Conservation (phyloP, 352 stramenopile genomes). For the Blastocystis sp. region DNA sequence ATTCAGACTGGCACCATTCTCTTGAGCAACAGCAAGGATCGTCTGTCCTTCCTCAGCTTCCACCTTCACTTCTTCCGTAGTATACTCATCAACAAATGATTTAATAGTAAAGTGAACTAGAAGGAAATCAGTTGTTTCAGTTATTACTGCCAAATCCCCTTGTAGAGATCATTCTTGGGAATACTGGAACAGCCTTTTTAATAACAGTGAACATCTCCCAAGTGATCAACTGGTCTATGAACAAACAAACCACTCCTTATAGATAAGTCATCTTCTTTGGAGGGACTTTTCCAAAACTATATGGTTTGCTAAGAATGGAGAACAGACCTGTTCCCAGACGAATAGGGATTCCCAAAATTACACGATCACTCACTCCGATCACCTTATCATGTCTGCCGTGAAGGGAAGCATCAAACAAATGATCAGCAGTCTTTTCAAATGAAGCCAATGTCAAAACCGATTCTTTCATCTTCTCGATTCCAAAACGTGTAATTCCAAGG, state of each 20-base stretch:
- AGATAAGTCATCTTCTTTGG: slow-evolving; percentile 27
- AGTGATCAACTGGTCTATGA: not conserved
- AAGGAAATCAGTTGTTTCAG: not conserved
- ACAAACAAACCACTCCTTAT: slow-evolving; percentile 3
- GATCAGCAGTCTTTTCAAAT: slow-evolving; percentile 98
- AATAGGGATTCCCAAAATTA: slow-evolving; percentile 99
- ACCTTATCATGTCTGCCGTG: slow-evolving; percentile 93
- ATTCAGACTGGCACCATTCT: slow-evolving; percentile 40
- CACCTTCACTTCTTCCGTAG: slow-evolving; percentile 40
- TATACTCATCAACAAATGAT: slow-evolving; percentile 51
- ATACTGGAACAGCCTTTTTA: not conserved
- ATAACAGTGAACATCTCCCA: not conserved
- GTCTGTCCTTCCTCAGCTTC: slow-evolving; percentile 43
- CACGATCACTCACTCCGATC: slow-evolving; percentile 92
- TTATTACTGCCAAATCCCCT: not conserved
- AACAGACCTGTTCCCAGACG: slow-evolving; percentile 93
- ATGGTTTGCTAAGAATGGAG: slow-evolving; percentile 62
- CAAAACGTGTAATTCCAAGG: slow-evolving; percentile 86
- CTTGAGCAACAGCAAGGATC: slow-evolving; percentile 42
- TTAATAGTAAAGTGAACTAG: slow-evolving; percentile 44
- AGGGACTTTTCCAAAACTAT: slow-evolving; percentile 34
- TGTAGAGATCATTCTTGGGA: not conserved
- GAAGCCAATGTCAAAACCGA: slow-evolving; percentile 96
- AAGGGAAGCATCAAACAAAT: slow-evolving; percentile 97
- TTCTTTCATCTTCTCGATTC: slow-evolving; percentile 99